These are phyloP conservation scores for Picea engelmannii DNA, from an alignment of 83 land plant genomes.

Conservation along the genomic window DNA sequence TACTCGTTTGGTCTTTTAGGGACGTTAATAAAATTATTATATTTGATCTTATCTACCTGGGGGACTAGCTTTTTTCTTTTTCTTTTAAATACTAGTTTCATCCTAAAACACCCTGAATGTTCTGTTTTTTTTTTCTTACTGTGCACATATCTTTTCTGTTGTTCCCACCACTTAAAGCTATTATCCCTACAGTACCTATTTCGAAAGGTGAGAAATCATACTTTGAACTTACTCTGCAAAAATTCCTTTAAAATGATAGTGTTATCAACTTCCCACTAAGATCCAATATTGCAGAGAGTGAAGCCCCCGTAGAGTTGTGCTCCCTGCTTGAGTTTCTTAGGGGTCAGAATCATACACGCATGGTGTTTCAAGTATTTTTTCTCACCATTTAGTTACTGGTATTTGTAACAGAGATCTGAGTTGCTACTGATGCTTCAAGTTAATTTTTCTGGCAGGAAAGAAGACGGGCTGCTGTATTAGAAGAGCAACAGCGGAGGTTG, in stretches of 20 bases:
- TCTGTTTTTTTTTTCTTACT: neutral
- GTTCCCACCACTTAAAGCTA: neutral
- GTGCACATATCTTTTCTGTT: neutral
- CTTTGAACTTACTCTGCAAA: too few species aligned
- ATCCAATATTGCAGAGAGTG: neutral
- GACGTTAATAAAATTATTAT: too few species aligned
- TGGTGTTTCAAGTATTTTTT: slow-evolving; percentile 9
- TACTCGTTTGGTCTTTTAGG: too few species aligned
- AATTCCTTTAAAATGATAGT: neutral
- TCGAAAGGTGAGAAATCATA: neutral
- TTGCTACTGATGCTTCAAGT: neutral
- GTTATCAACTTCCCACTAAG: neutral
- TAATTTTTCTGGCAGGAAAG: slow-evolving; percentile 46
- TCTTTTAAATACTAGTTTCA: neutral
- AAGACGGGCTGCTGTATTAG: slow-evolving; percentile 74
- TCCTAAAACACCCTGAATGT: neutral
- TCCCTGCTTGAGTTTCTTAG: neutral
- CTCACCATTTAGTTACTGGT: neutral
- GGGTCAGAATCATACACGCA: neutral
- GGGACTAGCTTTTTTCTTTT: too few species aligned
- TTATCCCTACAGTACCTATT: neutral
- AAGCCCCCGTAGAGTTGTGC: neutral
- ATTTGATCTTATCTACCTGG: too few species aligned
- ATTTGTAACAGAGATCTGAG: neutral
- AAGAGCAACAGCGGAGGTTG: slow-evolving; percentile 75